Evolutionary conservation across 2,329 filamentous ascomycete genomes (phyloP), one percentile per base, ranked within the genome.

Genomic region (Emericellopsis cladophorae): DNA sequence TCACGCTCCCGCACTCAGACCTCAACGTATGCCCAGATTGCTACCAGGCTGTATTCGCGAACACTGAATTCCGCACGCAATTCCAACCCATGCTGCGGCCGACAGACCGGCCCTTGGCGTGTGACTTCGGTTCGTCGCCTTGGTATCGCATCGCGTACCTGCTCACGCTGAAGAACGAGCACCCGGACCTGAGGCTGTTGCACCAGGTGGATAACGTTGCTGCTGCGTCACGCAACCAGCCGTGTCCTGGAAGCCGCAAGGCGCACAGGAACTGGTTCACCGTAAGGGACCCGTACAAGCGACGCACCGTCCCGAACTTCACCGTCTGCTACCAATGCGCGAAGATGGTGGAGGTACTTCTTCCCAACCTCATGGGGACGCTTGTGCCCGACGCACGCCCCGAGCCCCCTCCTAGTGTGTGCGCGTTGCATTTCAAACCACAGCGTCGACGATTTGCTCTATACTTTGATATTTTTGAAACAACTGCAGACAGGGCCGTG

Each of bases 81-180:
- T 87, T 95, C 51, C 56, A 62, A 24, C 59, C 60, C 2, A 74
- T 76, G 31, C 68, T 76, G 24, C 74, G 78, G 14, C 66, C 75
- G 5, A 64, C 70, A 3, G 70, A 74, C 12, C 65, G 69, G 33
- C 68, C 74, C 36, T 69, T 84, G 7, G 67, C 72, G 36, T 96
- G 90, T 61, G 81, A 88, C 47, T 86, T 95, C 58, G 85, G 84
- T 24, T 72, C 76, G 11, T 72, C 69, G 1, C 76, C 81, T 1
- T 95, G 88, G 86, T 81, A 86, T 51, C 79, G 85, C 23, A 77
- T 95, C 32, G 88, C 88, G 1, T 94, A 84, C 77, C 69, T 89
- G 4, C 69, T 94, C 46, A 89, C 80, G 2, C 64, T 84, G 40
- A 87, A 88, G 57, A 76, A 85, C 48, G 63, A 76, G 11, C 67